phyloP scores from a whole-genome alignment of 2,329 filamentous ascomycete genomes.

The Cladosporium sphaerospermum region DNA sequence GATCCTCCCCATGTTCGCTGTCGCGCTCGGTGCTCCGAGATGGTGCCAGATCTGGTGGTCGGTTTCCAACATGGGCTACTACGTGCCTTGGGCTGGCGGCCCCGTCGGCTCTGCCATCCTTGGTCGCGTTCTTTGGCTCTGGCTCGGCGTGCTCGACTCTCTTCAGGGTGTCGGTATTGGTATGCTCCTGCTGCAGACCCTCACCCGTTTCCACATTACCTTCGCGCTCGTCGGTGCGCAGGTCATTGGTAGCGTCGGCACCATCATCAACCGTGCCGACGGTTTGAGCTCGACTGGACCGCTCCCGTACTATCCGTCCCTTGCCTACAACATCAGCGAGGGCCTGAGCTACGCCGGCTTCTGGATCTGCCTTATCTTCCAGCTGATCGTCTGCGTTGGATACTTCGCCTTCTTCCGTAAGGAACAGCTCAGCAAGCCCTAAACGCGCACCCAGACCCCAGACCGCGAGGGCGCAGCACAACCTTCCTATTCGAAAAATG shows the following conservation, averaged over 20 bases:
- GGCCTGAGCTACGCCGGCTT: constrained; percentile 51
- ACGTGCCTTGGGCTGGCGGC: constrained; percentile 56
- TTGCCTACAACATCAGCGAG: constrained; percentile 43
- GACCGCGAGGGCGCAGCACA: neutral
- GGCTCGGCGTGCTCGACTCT: constrained; percentile 60
- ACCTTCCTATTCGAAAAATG: neutral
- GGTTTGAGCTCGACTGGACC: constrained; percentile 58
- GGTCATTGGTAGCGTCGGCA: constrained; percentile 55
- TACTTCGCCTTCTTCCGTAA: constrained; percentile 53
- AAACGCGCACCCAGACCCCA: constrained; percentile 6
- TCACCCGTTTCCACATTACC: constrained; percentile 57
- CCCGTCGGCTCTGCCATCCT: constrained; percentile 50
- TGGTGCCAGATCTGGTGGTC: constrained; percentile 66
- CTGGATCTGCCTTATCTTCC: constrained; percentile 54
- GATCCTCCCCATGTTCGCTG: constrained; percentile 62
- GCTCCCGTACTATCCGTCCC: constrained; percentile 56
- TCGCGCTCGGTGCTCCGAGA: constrained; percentile 58
- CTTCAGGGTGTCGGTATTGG: constrained; percentile 62
- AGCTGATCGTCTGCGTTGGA: constrained; percentile 53
- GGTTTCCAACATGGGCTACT: constrained; percentile 53
- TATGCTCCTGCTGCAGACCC: constrained; percentile 60
- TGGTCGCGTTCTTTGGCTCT: constrained; percentile 57
- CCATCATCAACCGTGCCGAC: constrained; percentile 55
- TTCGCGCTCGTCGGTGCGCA: constrained; percentile 57
- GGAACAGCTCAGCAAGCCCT: constrained; percentile 52